Evolutionary conservation across 768 basidiomycete species (phyloP).

Genomic region (Russula griseocarnosa): DNA sequence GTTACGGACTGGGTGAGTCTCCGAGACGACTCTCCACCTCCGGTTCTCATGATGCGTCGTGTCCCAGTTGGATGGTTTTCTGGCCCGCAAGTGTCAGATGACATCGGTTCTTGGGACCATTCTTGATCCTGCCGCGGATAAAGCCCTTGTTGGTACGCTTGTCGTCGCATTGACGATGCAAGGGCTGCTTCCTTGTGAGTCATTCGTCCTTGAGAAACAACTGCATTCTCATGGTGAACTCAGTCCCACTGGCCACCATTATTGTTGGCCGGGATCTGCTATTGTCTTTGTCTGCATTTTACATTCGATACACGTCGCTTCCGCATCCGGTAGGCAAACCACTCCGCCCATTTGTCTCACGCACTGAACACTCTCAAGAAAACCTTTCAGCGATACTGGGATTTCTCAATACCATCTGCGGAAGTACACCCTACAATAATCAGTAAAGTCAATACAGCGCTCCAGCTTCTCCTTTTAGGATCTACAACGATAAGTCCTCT

Average conservation of each 20-base stretch:
- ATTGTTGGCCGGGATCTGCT: slow-evolving; percentile 88
- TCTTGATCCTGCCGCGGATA: slow-evolving; percentile 96
- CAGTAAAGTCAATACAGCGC: slow-evolving; percentile 92
- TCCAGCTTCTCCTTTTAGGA: slow-evolving; percentile 91
- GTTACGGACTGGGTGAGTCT: slow-evolving; percentile 74
- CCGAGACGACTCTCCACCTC: not conserved
- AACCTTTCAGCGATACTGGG: slow-evolving; percentile 93
- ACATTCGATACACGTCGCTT: slow-evolving; percentile 86
- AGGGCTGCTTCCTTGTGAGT: slow-evolving; percentile 74
- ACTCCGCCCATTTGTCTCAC: slow-evolving; percentile 6
- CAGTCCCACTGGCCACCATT: slow-evolving; percentile 83
- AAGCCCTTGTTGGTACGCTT: slow-evolving; percentile 90
- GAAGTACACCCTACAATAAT: slow-evolving; percentile 92
- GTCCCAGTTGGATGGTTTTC: slow-evolving; percentile 81
- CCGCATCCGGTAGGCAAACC: slow-evolving; percentile 70
- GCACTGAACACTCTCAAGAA: slow-evolving; percentile 47
- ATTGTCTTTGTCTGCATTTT: slow-evolving; percentile 85
- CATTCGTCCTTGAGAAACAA: not conserved
- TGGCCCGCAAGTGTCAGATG: slow-evolving; percentile 86
- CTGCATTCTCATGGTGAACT: slow-evolving; percentile 1
- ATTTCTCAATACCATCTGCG: slow-evolving; percentile 91
- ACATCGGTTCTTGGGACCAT: slow-evolving; percentile 91
- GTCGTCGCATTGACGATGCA: slow-evolving; percentile 82
- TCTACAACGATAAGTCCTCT: slow-evolving; percentile 81
- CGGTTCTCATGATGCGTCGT: not conserved